A percentile compares a stretch with the other conserved stretches of the same genome.
phyloP scores from a whole-genome alignment of 495 filamentous ascomycete genomes.

The Penicillium subrubescens region DNA sequence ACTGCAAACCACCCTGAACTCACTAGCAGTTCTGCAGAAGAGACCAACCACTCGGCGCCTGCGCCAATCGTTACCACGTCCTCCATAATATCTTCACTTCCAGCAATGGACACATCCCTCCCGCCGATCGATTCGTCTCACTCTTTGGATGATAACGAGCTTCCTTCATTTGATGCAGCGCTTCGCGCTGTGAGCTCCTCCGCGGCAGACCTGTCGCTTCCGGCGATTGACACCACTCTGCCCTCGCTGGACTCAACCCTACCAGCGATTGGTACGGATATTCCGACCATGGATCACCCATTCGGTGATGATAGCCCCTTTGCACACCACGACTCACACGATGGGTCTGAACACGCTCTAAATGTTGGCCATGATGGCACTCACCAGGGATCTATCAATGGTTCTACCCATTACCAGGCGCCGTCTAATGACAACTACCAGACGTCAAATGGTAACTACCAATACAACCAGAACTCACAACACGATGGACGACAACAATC shows the following conservation, averaged over 20 bases:
- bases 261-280: conserved; percentile 40
- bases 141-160: conserved; percentile 27
- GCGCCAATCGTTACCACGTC: conserved; percentile 14
- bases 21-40: not conserved
- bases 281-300: conserved; percentile 35
- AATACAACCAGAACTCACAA: conserved; percentile 30
- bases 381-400: conserved; percentile 30
- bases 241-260: conserved; percentile 38
- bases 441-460: conserved; percentile 36
- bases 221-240: conserved; percentile 42
- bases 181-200: conserved; percentile 34
- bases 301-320: conserved; percentile 22
- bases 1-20: conserved; percentile 6
- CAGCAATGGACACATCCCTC: conserved; percentile 25
- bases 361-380: conserved; percentile 40
- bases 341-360: conserved; percentile 22
- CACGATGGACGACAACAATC: conserved; percentile 26
- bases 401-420: conserved; percentile 27
- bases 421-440: conserved; percentile 20
- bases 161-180: conserved; percentile 40
- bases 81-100: conserved; percentile 23
- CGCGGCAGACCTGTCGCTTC: conserved; percentile 35
- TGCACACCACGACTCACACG: conserved; percentile 21
- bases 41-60: conserved; percentile 2
- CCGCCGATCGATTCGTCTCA: conserved; percentile 23